Percentiles rank a stretch among this genome's conserved stretches.
Conservation (phyloP, 495 filamentous ascomycete genomes). For the Penicillium atrosanguineum region DNA sequence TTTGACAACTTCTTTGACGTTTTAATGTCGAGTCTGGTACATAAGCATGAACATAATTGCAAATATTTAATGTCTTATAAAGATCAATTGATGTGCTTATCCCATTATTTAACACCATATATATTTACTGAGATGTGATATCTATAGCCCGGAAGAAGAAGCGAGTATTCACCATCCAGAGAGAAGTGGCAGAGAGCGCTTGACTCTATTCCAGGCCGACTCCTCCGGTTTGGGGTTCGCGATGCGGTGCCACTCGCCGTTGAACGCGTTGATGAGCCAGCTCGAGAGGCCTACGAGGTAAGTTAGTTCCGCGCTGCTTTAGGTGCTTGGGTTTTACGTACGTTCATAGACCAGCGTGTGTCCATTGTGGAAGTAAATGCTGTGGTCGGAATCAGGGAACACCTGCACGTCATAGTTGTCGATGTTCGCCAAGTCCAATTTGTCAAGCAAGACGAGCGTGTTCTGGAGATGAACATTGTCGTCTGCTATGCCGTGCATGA, state of each 20-base stretch:
- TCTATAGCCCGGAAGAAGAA: neutral
- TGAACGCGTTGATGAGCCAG: constrained; percentile 97
- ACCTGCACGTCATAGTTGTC: constrained; percentile 97
- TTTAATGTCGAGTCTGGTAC: neutral
- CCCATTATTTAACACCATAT: neutral
- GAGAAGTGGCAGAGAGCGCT: constrained; percentile 19
- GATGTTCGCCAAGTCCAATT: constrained; percentile 75
- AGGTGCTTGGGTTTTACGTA: constrained; percentile 46
- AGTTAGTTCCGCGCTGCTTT: neutral
- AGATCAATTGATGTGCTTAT: neutral
- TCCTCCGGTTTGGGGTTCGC: constrained; percentile 59
- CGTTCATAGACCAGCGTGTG: constrained; percentile 93
- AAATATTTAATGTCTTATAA: neutral
- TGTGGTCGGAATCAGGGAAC: constrained; percentile 94
- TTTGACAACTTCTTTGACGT: no score
- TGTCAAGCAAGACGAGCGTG: constrained; percentile 79
- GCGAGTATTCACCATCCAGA: neutral
- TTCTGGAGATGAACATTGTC: constrained; percentile 99
- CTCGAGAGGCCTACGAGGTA: constrained; percentile 67
- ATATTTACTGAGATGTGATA: neutral
- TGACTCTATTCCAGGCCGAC: constrained; percentile 27
- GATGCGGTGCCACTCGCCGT: constrained; percentile 89
- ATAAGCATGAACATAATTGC: neutral
- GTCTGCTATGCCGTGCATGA: constrained; percentile 94
- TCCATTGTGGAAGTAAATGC: constrained; percentile 92